These are phyloP conservation scores for Termitomyces eurrhizus DNA, from an alignment of 768 basidiomycete genomes.

Conservation along the genomic window DNA sequence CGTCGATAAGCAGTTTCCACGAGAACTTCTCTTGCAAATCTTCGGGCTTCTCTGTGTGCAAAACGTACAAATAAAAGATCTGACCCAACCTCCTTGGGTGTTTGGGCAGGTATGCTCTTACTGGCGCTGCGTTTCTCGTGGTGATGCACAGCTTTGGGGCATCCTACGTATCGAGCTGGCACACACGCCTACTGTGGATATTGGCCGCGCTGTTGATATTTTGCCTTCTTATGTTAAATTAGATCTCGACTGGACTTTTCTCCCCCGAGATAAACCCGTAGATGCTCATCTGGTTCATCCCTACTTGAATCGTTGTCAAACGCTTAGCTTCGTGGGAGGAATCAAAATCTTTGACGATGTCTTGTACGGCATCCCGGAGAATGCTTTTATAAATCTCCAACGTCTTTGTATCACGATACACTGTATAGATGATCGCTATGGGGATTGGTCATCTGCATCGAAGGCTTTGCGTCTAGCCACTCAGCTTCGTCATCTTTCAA, in stretches of 20 bases:
- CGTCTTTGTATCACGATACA: not conserved
- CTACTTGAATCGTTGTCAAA: not conserved
- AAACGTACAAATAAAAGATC: not conserved
- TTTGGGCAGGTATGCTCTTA: no score
- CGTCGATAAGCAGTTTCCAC: not conserved
- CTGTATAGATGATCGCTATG: no score
- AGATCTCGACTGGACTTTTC: not conserved
- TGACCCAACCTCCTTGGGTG: not conserved
- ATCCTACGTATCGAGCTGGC: not conserved
- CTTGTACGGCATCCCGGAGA: no score
- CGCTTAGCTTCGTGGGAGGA: accelerated
- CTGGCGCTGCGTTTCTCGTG: no score
- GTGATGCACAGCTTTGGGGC: not conserved
- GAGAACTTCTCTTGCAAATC: conserved; percentile 10
- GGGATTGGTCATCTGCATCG: not conserved
- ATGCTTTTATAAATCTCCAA: not conserved
- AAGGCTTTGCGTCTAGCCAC: not conserved
- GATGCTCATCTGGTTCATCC: not conserved
- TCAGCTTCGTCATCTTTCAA: not conserved
- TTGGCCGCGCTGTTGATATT: not conserved
- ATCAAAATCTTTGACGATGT: not conserved
- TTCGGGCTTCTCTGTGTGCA: not conserved
- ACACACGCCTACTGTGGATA: not conserved
- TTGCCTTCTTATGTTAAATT: not conserved
- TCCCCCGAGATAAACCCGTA: not conserved